Evolutionary conservation across 768 basidiomycete species (phyloP), one percentile per base, ranked within the genome.

Genomic region (Russula ochroleuca): DNA sequence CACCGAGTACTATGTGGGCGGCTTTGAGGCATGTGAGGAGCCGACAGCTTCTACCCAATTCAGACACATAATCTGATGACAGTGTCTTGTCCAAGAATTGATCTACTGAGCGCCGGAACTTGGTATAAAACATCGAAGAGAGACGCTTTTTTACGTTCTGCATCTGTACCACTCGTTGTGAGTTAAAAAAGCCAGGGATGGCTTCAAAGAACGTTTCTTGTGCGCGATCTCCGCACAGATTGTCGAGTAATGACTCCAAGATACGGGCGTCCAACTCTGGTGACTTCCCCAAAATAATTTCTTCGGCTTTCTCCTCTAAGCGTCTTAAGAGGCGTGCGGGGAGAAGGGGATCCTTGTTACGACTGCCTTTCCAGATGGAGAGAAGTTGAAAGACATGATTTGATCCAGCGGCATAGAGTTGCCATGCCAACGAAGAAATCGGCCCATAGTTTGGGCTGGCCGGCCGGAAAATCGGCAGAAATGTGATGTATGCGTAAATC

Each of bases 401-500:
- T 6, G 23, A 9, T 19, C 37, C 4, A 43, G 43, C 10, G 33
- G 41, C 23, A 23, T 41, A 21, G 25, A 45, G 0, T 4, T 37
- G 7, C 53, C 41, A 61, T 25, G n/a, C 31, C 1, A 43, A 45
- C 10, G 41, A 45, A 5, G 60, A 54, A 23, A 21, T 0, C 21
- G 45, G 45, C 45, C n/a, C 3, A 21, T 47, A 47, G 45, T 13
- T 0, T 21, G 51, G 25, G 48, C 14, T 21, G 35, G 17, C 19
- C 4, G 43, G 59, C 5, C 31, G 49, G 15, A 45, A 45, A 25
- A 45, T 52, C 1, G 59, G 59, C 38, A 61, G 13, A 8, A 61
- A n/a, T 6, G 51, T 45, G 59, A 61, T 19, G 31, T 31, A 61
- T 17, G 14, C 40, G 25, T 61, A 61, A 17, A 45, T 14, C 23